phyloP scores from a whole-genome alignment of 2,329 filamentous ascomycete genomes.

The Coleophoma eucalyptorum region DNA sequence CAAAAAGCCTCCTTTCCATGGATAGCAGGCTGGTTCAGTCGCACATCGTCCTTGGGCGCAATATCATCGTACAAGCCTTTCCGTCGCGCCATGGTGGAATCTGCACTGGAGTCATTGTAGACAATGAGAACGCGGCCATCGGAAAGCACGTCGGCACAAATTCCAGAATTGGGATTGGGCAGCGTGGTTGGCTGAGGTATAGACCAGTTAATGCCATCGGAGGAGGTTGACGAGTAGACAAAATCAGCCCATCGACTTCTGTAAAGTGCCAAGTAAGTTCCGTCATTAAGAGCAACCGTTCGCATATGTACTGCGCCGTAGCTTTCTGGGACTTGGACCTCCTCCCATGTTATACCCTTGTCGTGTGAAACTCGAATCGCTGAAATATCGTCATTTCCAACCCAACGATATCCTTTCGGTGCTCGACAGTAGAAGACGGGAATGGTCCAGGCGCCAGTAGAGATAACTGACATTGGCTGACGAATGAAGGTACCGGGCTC shows the following conservation, averaged over 20 bases:
- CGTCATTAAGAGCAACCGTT: conserved; percentile 25
- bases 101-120: conserved; percentile 27
- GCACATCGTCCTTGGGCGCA: neutral
- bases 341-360: conserved; percentile 34
- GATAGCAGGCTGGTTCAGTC: neutral
- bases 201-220: conserved; percentile 34
- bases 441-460: conserved; percentile 34
- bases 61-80: conserved; percentile 5
- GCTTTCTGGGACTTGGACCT: conserved; percentile 32
- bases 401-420: conserved; percentile 35
- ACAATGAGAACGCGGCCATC: conserved; percentile 33
- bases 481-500: conserved; percentile 36
- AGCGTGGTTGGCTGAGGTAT: conserved; percentile 29
- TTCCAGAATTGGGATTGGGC: conserved; percentile 41
- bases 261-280: conserved; percentile 33
- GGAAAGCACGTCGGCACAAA: conserved; percentile 32
- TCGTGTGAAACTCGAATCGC: conserved; percentile 33
- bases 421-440: conserved; percentile 40
- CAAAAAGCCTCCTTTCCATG: conserved; percentile 3
- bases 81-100: neutral
- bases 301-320: conserved; percentile 41
- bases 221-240: conserved; percentile 36
- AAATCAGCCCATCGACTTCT: conserved; percentile 41
- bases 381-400: conserved; percentile 40
- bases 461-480: conserved; percentile 34